Percentiles rank a stretch among this genome's conserved stretches.
Evolutionary conservation across 108 stramenopile species (phyloP).

Genomic region (Cyclotella choctawhatcheeana): DNA sequence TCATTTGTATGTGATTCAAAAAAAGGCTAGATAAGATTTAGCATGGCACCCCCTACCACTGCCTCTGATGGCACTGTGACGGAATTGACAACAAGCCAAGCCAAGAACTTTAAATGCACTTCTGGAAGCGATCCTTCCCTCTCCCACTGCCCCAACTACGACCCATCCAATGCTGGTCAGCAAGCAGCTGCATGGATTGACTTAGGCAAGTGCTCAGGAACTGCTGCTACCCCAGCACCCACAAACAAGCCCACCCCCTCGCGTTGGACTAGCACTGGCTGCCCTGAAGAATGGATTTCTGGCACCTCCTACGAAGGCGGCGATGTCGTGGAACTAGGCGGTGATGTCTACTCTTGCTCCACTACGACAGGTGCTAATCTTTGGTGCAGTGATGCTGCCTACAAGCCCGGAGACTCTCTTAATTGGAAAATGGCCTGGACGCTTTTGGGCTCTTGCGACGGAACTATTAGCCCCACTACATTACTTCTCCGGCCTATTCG

Average conservation of each 20-base stretch:
- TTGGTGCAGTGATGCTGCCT: slow-evolving; percentile 7
- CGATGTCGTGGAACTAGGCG: neutral
- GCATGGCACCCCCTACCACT: neutral
- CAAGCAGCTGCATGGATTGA: slow-evolving; percentile 16
- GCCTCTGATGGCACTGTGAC: too few relatives aligned
- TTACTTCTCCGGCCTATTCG: neutral
- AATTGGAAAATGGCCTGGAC: slow-evolving; percentile 13
- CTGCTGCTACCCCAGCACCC: neutral
- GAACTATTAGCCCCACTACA: slow-evolving; percentile 18
- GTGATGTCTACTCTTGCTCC: slow-evolving; percentile 9
- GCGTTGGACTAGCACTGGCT: slow-evolving; percentile 2
- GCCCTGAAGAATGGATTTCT: neutral
- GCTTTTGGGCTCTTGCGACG: slow-evolving; percentile 8
- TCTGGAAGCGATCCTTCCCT: slow-evolving; percentile 1
- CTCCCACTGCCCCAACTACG: slow-evolving; percentile 12
- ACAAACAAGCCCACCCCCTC: slow-evolving; percentile 1
- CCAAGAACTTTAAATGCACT: slow-evolving; percentile 19
- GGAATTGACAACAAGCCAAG: neutral
- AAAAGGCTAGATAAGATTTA: too few relatives aligned
- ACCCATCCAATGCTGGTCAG: neutral
- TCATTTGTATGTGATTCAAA: too few relatives aligned
- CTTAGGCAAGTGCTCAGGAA: slow-evolving; percentile 3
- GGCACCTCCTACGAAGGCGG: neutral
- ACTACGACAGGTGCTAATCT: neutral
- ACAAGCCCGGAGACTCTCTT: slow-evolving; percentile 12